Evolutionary conservation across 2,329 filamentous ascomycete species (phyloP).

Genomic region (Penicillium brasilianum): DNA sequence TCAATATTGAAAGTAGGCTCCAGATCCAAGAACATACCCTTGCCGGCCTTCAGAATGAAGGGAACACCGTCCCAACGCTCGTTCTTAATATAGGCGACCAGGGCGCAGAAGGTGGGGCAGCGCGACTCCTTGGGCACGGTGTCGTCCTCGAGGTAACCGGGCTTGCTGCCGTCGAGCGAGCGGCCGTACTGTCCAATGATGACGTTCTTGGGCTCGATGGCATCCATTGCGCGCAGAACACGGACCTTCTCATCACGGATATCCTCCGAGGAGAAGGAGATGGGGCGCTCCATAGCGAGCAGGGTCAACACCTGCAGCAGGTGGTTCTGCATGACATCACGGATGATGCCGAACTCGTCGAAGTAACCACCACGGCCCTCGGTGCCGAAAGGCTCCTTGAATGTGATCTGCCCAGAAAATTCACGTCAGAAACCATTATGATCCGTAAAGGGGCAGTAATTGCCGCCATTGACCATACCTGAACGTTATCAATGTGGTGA

Average conservation of each 20-base stretch:
- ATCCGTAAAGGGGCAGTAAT: neutral
- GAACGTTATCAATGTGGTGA: conserved; percentile 98
- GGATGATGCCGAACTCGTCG: conserved; percentile 98
- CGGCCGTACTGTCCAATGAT: conserved; percentile 99
- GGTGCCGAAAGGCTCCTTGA: conserved; percentile 99
- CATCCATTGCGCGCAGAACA: conserved; percentile 88
- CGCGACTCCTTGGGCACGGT: conserved; percentile 96
- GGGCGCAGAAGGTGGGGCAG: conserved; percentile 96
- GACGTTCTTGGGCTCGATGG: conserved; percentile 98
- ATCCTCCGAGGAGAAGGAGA: conserved; percentile 97
- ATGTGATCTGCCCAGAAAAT: conserved; percentile 70
- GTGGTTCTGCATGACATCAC: conserved; percentile 99
- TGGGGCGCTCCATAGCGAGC: conserved; percentile 95
- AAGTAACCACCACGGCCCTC: conserved; percentile 98
- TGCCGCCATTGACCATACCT: conserved; percentile 53
- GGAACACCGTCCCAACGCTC: conserved; percentile 99
- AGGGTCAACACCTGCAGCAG: conserved; percentile 94
- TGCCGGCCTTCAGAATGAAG: conserved; percentile 99
- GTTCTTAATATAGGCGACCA: conserved; percentile 99
- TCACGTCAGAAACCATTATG: neutral
- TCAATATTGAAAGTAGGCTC: neutral
- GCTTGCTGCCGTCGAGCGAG: conserved; percentile 94
- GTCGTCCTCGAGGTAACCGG: conserved; percentile 97
- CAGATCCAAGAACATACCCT: conserved; percentile 56
- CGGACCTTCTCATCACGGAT: conserved; percentile 98